Conservation (phyloP, 257 asterid species). For the Ilex aquifolium region DNA sequence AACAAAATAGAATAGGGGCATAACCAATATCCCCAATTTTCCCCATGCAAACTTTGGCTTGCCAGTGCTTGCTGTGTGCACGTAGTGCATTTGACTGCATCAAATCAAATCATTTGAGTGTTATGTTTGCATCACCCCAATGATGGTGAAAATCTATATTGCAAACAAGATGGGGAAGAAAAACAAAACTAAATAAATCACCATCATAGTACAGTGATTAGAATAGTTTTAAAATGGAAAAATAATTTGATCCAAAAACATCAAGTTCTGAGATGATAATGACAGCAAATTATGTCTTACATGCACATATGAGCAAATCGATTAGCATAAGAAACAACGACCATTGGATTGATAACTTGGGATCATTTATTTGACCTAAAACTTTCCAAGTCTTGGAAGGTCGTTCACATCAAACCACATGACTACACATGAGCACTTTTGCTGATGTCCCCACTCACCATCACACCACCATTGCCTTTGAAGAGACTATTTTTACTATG, state of each 20-base stretch:
- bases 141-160: neutral
- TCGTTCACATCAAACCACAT: too few relatives aligned
- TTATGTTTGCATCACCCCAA: conserved; percentile 16
- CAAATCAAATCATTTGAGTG: conserved; percentile 23
- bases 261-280: neutral
- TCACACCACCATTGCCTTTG: too few relatives aligned
- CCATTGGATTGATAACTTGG: too few relatives aligned
- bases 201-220: neutral
- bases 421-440: too few relatives aligned
- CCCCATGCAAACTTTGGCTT: conserved; percentile 40
- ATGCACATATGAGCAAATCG: too few relatives aligned
- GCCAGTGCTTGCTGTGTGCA: conserved; percentile 50
- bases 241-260: neutral
- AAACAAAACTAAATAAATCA: neutral
- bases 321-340: too few relatives aligned
- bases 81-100: conserved; percentile 66
- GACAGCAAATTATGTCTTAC: neutral
- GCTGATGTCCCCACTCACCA: too few relatives aligned
- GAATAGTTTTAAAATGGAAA: neutral
- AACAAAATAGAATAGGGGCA: conserved; percentile 73
- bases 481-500: too few relatives aligned
- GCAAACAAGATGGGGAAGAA: neutral
- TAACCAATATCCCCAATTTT: conserved; percentile 60
- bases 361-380: too few relatives aligned
- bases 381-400: too few relatives aligned